Evolutionary conservation across 805 yeast species (phyloP), one percentile per base, ranked within the genome.

Genomic region (Yamadazyma paraphyllophila): DNA sequence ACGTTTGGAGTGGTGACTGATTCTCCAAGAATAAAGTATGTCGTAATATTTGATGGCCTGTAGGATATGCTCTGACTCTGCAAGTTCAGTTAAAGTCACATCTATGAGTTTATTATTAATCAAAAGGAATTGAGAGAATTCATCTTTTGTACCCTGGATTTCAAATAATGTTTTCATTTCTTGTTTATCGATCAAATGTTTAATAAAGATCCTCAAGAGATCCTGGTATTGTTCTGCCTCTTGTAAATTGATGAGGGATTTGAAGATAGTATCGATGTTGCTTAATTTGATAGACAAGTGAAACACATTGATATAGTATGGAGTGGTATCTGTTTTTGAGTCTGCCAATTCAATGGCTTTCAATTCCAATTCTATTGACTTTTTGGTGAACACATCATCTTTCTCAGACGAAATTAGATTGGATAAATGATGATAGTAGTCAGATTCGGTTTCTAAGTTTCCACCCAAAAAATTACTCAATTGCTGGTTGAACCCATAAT

Each of bases 11-110:
- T 27, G 16, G 2, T 69, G 69, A 44, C 60, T 58, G 12, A 71
- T 57, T 46, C 77, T 66, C 75, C 74, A 71, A 3, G 74, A 57
- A 52, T 66, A 71, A 20, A 69, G 52, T 39, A 66, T 62, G 52
- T 71, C 71, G 50, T 69, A 69, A 41, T 58, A 62, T 42, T 52
- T 64, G 25, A 69, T 55, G 1, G 74, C 59, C 30, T 53, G 56
- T 1, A 66, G 47, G 11, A 69, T 57, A 2, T 59, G 52, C 17
- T 59, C 56, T 29, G 66, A 66, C 15, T 58, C 57, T 1, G 73
- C 73, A 13, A 66, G 46, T 24, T 64, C 61, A 11, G 62, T 51
- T 27, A 71, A 51, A 3, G 69, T 62, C 1, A 53, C 41, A 48
- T 71, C 76, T 31, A 71, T 61, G 26, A 69, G 47, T 24, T 59